phyloP scores from a whole-genome alignment of 139 green algal species.

The Chlorella sp. region DNA sequence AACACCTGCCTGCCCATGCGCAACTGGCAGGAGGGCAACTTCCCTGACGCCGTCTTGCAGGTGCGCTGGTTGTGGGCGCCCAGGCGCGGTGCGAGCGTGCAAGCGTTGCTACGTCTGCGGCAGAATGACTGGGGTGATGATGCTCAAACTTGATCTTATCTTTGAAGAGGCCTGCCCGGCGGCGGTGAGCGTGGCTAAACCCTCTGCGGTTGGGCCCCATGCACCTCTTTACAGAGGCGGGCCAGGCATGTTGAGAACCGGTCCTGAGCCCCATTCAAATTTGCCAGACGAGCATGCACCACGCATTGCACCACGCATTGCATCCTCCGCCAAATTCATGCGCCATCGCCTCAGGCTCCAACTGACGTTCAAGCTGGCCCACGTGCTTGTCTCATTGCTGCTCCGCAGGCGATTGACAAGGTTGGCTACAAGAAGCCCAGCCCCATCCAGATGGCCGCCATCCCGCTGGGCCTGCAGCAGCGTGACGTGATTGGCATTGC shows the following conservation, averaged over 20 bases:
- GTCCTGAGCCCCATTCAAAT: no score
- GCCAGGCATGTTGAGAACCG: no score
- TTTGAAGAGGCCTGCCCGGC: not conserved
- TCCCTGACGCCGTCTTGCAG: conserved; percentile 58
- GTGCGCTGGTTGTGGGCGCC: conserved; percentile 12
- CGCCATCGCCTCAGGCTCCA: no score
- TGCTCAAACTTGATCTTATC: conserved; percentile 5
- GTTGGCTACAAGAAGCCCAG: conserved; percentile 90
- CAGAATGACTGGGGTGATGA: not conserved
- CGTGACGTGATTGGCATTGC: conserved; percentile 94
- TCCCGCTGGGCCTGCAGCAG: conserved; percentile 86
- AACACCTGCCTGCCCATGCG: conserved; percentile 61
- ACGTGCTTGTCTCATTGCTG: no score
- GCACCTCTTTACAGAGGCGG: no score
- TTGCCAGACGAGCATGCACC: no score
- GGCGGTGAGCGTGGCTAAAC: no score
- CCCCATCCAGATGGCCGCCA: conserved; percentile 97
- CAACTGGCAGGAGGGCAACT: conserved; percentile 72
- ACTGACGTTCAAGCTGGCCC: no score
- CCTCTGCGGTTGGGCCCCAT: no score
- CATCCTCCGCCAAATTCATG: no score
- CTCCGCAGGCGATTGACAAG: conserved; percentile 55
- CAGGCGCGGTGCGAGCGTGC: not conserved
- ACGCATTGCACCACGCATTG: no score
- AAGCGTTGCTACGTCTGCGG: not conserved